Conservation (phyloP, 352 stramenopile species). For the Phytopythium mirpurense region DNA sequence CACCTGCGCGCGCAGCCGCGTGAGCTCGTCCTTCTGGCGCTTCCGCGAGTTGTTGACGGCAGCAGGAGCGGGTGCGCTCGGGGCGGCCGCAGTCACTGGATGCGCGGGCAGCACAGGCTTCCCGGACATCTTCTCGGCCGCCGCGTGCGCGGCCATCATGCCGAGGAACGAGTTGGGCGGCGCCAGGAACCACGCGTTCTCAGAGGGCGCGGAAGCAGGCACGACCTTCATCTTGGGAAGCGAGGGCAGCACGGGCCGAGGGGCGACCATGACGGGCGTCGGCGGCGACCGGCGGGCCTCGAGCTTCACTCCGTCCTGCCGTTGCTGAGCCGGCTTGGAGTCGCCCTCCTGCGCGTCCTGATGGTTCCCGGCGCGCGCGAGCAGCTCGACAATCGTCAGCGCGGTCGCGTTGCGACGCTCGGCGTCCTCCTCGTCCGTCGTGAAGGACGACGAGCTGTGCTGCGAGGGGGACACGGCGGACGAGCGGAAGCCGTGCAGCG, state of each 20-base stretch:
- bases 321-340: slow-evolving; percentile 14
- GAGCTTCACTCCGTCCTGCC: background rate
- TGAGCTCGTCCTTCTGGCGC: slow-evolving; percentile 52
- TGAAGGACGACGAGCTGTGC: slow-evolving; percentile 15
- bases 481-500: background rate
- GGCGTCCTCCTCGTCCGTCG: slow-evolving; percentile 23
- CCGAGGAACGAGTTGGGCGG: slow-evolving; percentile 5
- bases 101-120: background rate
- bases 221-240: slow-evolving; percentile 33
- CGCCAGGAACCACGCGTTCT: slow-evolving; percentile 10
- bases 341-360: slow-evolving; percentile 6
- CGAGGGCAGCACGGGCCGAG: slow-evolving; percentile 17
- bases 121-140: background rate
- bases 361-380: slow-evolving; percentile 13
- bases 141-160: slow-evolving; percentile 3
- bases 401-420: slow-evolving; percentile 32
- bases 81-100: background rate
- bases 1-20: slow-evolving; percentile 39
- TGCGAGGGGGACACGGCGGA: background rate
- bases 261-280: slow-evolving; percentile 18
- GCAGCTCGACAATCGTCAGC: slow-evolving; percentile 33
- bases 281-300: slow-evolving; percentile 4
- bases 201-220: slow-evolving; percentile 4
- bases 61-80: background rate
- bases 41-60: slow-evolving; percentile 46